A percentile compares a stretch with the other conserved stretches of the same genome.
Evolutionary conservation across 108 stramenopile species (phyloP).

Genomic region (Nitzschia palea): DNA sequence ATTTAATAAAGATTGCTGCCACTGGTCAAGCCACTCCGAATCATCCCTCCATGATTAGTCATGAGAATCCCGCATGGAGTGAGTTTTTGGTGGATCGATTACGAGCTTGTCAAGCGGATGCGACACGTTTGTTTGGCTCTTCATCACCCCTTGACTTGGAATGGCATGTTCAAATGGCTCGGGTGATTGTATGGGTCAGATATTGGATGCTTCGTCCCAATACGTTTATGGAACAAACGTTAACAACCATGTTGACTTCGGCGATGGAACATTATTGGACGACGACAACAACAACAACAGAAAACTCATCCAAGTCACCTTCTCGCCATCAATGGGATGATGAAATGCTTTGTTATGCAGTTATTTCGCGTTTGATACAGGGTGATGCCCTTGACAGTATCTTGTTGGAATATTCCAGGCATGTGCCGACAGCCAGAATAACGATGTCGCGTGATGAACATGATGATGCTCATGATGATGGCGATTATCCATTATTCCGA

Average conservation of each 20-base stretch:
- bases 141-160: not conserved
- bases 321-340: slow-evolving; percentile 8
- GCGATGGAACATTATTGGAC: slow-evolving; percentile 45
- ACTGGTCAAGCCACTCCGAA: slow-evolving; percentile 6
- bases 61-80: not conserved
- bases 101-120: slow-evolving; percentile 39
- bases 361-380: slow-evolving; percentile 4
- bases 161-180: slow-evolving; percentile 26
- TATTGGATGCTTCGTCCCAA: not conserved
- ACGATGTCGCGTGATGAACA: not conserved
- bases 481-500: slow-evolving; percentile 16
- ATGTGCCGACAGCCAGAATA: not conserved
- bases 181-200: slow-evolving; percentile 29
- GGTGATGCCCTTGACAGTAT: not conserved
- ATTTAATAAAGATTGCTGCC: slow-evolving; percentile 25
- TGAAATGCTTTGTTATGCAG: slow-evolving; percentile 38
- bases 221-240: slow-evolving; percentile 6
- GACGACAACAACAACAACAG: not conserved
- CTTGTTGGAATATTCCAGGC: slow-evolving; percentile 16
- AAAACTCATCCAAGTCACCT: not conserved
- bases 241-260: slow-evolving; percentile 26
- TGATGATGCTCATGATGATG: too few relatives aligned
- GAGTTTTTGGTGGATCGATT: slow-evolving; percentile 43
- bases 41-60: slow-evolving; percentile 8
- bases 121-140: slow-evolving; percentile 18